Evolutionary conservation across 129 eudicot genomes (phyloP).

Genomic region (Flaveria linearis): DNA sequence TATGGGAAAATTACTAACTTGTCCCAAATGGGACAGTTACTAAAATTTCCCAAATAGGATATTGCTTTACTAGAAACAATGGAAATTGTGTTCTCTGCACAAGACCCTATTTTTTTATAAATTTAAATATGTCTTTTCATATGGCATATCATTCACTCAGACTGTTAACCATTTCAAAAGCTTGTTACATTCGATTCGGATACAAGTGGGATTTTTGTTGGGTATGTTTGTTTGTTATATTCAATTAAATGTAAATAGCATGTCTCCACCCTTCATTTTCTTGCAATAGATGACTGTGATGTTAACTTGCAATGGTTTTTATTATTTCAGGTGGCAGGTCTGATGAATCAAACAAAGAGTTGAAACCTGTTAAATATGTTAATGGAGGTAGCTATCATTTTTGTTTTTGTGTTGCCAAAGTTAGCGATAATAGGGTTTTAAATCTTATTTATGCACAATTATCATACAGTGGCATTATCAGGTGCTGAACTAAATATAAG

Average conservation of each 20-base stretch:
- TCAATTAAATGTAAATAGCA: neutral
- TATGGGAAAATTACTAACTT: neutral
- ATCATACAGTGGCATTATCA: constrained; percentile 60
- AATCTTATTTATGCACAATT: constrained; percentile 15
- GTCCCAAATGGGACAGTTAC: neutral
- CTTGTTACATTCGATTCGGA: constrained; percentile 2
- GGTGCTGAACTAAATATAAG: constrained; percentile 39
- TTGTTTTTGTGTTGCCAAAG: neutral
- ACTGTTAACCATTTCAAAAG: neutral
- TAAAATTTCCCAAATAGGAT: neutral
- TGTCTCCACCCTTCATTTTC: constrained; percentile 8
- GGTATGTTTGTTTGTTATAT: too few species aligned
- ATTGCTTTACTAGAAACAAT: neutral
- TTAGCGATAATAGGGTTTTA: constrained; percentile 2
- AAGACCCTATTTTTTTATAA: neutral
- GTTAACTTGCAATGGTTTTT: constrained; percentile 29
- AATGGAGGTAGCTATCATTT: constrained; percentile 73
- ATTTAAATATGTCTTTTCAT: neutral
- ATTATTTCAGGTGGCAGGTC: constrained; percentile 50
- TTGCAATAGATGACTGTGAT: constrained; percentile 11
- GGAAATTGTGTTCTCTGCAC: constrained; percentile 7
- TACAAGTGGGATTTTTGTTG: too few species aligned
- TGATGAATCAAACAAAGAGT: constrained; percentile 43
- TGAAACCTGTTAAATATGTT: constrained; percentile 58
- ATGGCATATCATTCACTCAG: neutral